These are phyloP conservation scores for Apostasia ramifera DNA, from an alignment of 106 monocot species.

Conservation along the genomic window DNA sequence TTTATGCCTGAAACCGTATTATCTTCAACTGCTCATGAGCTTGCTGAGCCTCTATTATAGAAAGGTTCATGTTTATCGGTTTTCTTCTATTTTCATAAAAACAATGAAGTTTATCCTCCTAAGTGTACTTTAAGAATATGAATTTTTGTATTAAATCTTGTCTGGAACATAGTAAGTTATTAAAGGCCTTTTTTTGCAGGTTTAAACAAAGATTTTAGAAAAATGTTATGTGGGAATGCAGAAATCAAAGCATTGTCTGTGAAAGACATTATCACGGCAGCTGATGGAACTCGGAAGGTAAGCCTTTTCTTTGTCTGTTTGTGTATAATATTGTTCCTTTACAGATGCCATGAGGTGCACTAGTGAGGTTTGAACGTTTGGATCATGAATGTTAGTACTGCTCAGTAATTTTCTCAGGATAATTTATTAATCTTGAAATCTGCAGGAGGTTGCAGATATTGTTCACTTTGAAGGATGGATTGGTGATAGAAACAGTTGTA, in stretches of 20 bases:
- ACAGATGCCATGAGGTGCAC: no score
- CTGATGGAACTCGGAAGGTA: slow-evolving; percentile 94
- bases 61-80: no score
- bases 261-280: slow-evolving; percentile 66
- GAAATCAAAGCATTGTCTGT: slow-evolving; percentile 54
- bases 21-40: no score
- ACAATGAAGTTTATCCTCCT: no score
- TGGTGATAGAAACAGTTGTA: slow-evolving; percentile 89
- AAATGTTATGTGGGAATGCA: slow-evolving; percentile 67
- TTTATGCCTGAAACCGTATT: no score
- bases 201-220: slow-evolving; percentile 82
- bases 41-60: no score
- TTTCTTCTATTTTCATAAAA: no score
- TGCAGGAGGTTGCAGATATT: slow-evolving; percentile 82
- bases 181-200: slow-evolving; percentile 32
- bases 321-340: no score
- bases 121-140: no score
- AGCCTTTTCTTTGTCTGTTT: slow-evolving; percentile 5
- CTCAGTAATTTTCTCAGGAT: slow-evolving; percentile 12
- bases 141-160: no score
- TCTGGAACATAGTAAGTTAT: neutral
- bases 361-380: neutral
- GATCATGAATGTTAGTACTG: neutral
- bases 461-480: slow-evolving; percentile 78
- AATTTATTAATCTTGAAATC: slow-evolving; percentile 32